phyloP scores from a whole-genome alignment of 2,329 filamentous ascomycete genomes.

The Thermoascus crustaceus region DNA sequence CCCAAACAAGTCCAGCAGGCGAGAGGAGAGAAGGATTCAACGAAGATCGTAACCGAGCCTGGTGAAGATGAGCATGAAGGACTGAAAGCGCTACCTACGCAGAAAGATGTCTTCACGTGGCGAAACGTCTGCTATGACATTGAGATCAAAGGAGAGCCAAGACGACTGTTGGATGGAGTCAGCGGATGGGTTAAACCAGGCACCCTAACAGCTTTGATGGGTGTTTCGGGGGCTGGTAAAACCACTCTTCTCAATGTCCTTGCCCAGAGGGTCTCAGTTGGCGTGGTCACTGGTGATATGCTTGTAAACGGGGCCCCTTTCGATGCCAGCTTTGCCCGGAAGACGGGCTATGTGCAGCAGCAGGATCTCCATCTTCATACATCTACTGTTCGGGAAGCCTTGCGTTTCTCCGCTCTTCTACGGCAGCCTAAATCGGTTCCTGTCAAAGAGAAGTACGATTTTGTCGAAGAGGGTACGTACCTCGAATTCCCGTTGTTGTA shows the following conservation, averaged over 20 bases:
- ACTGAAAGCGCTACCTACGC: conserved; percentile 20
- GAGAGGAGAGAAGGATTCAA: conserved; percentile 14
- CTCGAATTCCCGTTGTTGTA: not conserved
- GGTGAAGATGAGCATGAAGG: conserved; percentile 6
- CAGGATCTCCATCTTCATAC: conserved; percentile 73
- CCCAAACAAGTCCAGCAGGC: conserved; percentile 29
- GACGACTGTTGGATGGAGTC: conserved; percentile 48
- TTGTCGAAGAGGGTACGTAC: conserved; percentile 60
- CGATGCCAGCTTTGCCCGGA: conserved; percentile 53
- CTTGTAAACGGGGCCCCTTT: conserved; percentile 53
- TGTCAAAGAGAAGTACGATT: conserved; percentile 66
- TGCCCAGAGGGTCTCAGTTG: conserved; percentile 51
- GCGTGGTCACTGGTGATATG: conserved; percentile 59
- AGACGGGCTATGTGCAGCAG: conserved; percentile 61
- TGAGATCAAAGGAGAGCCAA: conserved; percentile 41
- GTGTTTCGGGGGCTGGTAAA: conserved; percentile 56
- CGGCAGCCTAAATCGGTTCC: conserved; percentile 68
- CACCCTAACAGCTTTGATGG: conserved; percentile 51
- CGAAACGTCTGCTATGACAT: conserved; percentile 49
- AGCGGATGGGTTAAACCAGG: conserved; percentile 50
- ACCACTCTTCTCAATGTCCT: conserved; percentile 53
- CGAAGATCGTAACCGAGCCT: conserved; percentile 4
- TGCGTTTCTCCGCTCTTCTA: conserved; percentile 75
- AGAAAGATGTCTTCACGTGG: conserved; percentile 43
- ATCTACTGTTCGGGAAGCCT: conserved; percentile 75